Evolutionary conservation across 2,329 filamentous ascomycete species (phyloP).

Genomic region (Claviceps sp.): DNA sequence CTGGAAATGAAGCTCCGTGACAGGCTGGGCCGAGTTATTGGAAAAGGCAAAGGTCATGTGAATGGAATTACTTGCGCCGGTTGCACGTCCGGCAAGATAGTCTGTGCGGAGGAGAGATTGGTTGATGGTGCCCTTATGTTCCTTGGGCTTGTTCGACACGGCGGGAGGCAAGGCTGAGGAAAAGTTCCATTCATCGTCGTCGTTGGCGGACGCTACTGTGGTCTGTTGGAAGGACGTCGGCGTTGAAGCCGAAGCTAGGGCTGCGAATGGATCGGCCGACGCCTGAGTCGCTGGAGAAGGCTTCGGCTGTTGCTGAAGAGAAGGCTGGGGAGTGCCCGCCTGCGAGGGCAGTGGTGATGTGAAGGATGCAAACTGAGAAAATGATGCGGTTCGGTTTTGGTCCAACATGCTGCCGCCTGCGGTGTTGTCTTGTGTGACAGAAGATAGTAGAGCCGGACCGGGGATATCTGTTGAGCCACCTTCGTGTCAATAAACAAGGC

Average conservation of each 20-base stretch:
- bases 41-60: conserved; percentile 69
- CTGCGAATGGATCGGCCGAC: conserved; percentile 38
- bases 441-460: conserved; percentile 50
- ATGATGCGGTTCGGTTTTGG: conserved; percentile 32
- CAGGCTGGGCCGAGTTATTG: conserved; percentile 57
- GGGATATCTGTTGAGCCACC: conserved; percentile 40
- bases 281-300: conserved; percentile 28
- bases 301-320: conserved; percentile 31
- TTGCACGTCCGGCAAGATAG: conserved; percentile 52
- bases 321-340: conserved; percentile 39
- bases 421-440: conserved; percentile 46
- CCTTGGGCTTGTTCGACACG: conserved; percentile 37
- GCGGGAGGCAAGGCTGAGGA: conserved; percentile 66
- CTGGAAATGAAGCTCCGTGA: conserved; percentile 78
- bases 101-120: conserved; percentile 60
- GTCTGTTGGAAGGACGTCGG: conserved; percentile 12
- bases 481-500: conserved; percentile 8
- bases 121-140: conserved; percentile 53
- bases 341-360: conserved; percentile 38
- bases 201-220: conserved; percentile 35
- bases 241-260: conserved; percentile 23
- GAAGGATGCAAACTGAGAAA: conserved; percentile 43
- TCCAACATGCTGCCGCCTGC: conserved; percentile 31
- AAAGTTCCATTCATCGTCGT: conserved; percentile 94
- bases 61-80: conserved; percentile 42